Evolutionary conservation across 192 early-diverging fungal genomes (phyloP).

Genomic region (Coemansia guatemalensis): DNA sequence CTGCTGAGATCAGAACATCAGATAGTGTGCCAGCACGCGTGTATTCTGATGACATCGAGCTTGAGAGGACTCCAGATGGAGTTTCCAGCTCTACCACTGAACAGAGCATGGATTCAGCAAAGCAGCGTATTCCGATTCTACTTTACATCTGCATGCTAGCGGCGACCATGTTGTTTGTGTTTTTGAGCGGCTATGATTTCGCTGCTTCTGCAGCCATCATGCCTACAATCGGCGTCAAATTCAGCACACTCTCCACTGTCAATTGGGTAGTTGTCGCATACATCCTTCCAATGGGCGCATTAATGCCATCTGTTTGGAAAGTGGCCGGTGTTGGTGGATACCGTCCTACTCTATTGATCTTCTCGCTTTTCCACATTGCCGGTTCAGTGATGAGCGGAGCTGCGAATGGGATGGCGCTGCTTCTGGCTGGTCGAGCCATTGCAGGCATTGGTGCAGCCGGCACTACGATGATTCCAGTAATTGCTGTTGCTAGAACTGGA

Average conservation of each 20-base stretch:
- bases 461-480: slow-evolving; percentile 50
- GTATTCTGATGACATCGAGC: slow-evolving; percentile 7
- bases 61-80: neutral
- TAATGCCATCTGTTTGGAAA: slow-evolving; percentile 55
- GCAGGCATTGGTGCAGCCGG: slow-evolving; percentile 54
- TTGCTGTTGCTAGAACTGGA: slow-evolving; percentile 49
- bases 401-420: slow-evolving; percentile 55
- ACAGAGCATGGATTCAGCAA: neutral
- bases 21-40: neutral
- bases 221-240: slow-evolving; percentile 69
- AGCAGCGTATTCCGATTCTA: slow-evolving; percentile 3
- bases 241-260: slow-evolving; percentile 64
- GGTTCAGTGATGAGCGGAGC: slow-evolving; percentile 53
- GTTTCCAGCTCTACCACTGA: neutral
- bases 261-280: slow-evolving; percentile 77
- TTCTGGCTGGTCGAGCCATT: slow-evolving; percentile 54
- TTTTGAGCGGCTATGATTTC: slow-evolving; percentile 77
- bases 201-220: slow-evolving; percentile 76
- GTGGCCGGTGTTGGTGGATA: slow-evolving; percentile 55
- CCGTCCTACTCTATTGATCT: slow-evolving; percentile 18
- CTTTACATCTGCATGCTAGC: slow-evolving; percentile 5
- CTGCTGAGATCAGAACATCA: neutral
- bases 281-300: slow-evolving; percentile 46
- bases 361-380: slow-evolving; percentile 34
- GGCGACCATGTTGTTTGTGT: slow-evolving; percentile 56